Conservation (phyloP, 2,329 filamentous ascomycete genomes). For the Cryphonectria naterciae region DNA sequence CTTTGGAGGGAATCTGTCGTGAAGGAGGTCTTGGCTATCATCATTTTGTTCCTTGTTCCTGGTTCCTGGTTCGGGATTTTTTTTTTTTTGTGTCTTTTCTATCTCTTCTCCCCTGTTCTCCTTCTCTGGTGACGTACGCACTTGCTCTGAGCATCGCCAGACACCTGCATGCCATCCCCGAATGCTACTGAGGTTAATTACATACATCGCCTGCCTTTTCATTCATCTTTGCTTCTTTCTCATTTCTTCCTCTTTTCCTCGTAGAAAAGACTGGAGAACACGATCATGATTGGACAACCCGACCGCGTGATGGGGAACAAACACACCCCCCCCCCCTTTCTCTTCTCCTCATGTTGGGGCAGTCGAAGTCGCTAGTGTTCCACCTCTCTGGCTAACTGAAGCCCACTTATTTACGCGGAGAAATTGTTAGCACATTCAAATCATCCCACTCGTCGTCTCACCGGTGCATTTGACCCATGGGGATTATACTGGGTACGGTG, state of each 20-base stretch:
- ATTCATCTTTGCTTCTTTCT: too few relatives aligned
- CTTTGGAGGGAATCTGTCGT: neutral
- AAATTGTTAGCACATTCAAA: neutral
- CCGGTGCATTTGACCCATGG: neutral
- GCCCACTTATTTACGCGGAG: neutral
- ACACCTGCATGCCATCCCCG: too few relatives aligned
- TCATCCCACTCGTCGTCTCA: neutral
- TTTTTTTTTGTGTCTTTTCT: neutral
- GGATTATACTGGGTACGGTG: slow-evolving; percentile 2
- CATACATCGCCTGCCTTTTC: neutral
- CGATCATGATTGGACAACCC: too few relatives aligned
- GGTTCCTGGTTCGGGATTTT: too few relatives aligned
- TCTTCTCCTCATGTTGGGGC: neutral
- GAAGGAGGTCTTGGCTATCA: neutral
- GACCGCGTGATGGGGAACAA: too few relatives aligned
- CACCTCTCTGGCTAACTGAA: neutral
- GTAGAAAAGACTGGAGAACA: neutral
- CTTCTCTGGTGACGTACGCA: neutral
- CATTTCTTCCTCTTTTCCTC: neutral
- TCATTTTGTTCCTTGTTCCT: too few relatives aligned
- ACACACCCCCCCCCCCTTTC: too few relatives aligned
- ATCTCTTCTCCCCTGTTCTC: neutral
- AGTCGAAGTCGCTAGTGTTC: neutral
- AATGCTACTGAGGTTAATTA: too few relatives aligned
- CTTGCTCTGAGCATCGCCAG: too few relatives aligned